Conservation (phyloP, 768 basidiomycete species). For the Lactifluus echinatus region DNA sequence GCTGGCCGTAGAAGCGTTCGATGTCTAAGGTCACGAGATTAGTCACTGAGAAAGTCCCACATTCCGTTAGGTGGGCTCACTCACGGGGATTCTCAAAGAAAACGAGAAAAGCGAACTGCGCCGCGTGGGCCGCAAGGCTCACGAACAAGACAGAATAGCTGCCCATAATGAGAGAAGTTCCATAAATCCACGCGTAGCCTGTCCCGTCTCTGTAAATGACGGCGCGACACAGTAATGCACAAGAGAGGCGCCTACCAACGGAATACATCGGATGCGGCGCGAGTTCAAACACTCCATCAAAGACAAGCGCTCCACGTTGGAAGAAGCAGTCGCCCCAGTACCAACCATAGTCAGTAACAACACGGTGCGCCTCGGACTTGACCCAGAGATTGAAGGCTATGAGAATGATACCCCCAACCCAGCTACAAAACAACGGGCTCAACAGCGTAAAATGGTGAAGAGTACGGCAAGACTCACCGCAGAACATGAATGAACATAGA, state of each 20-base stretch:
- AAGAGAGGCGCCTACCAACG: slow-evolving; percentile 39
- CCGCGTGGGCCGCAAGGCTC: slow-evolving; percentile 88
- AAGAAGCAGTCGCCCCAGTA: slow-evolving; percentile 95
- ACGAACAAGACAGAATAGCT: slow-evolving; percentile 89
- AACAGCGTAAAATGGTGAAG: background rate
- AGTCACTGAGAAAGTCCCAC: background rate
- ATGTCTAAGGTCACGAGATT: slow-evolving; percentile 55
- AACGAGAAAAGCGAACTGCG: slow-evolving; percentile 92
- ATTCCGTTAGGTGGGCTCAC: too few species aligned
- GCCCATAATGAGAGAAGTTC: slow-evolving; percentile 82
- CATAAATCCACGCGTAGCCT: slow-evolving; percentile 98
- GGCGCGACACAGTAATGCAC: background rate
- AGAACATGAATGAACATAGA: slow-evolving; percentile 66
- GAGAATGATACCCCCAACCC: slow-evolving; percentile 77
- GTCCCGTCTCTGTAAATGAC: slow-evolving; percentile 1
- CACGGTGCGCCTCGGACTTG: slow-evolving; percentile 93
- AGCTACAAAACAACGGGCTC: slow-evolving; percentile 39
- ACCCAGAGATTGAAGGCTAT: slow-evolving; percentile 98
- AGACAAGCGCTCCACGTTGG: slow-evolving; percentile 86
- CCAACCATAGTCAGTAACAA: slow-evolving; percentile 98
- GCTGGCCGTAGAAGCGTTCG: slow-evolving; percentile 87
- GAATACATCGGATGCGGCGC: slow-evolving; percentile 96
- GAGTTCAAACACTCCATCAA: slow-evolving; percentile 96
- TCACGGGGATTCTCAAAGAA: slow-evolving; percentile 96
- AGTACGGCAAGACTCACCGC: slow-evolving; percentile 40